Evolutionary conservation across 768 basidiomycete genomes (phyloP), one percentile per base, ranked within the genome.

Genomic region (Mycena alexandri): DNA sequence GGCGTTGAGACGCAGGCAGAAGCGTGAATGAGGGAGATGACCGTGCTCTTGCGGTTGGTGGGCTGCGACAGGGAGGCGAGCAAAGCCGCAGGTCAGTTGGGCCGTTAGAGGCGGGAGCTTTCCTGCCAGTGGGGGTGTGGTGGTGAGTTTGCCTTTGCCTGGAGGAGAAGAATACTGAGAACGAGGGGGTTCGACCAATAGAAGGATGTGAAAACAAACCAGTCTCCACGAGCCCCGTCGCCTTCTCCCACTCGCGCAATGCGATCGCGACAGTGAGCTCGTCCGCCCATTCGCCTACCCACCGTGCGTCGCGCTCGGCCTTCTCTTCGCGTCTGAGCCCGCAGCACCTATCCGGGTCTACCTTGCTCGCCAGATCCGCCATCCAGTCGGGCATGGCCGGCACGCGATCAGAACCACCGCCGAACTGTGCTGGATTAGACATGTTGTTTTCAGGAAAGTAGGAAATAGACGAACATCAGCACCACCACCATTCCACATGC

Each of bases 251-350:
- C 69, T 94, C 88, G 55, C 93, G 87, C 51, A 96, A 81, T 1
- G 96, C 93, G 63, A 98, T 96, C 0, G 95, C 89, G 6, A 99
- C 95, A 0, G 93, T 93, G 24, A 98, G 79, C 48, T 96, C 90
- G 74, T 99, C 98, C 6, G 93, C 89, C 83, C 94, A 97, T 60
- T 98, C 96, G 50, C 91, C 90, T 13, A 93, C 87, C 89, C 92
- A 98, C n/a, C 91, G 87, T 1, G 89, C 82, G 77, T 98, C 95
- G 54, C 89, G 86, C 69, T 96, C 94, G 0, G 86, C 84, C 75
- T 93, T 91, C 66, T 91, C 91, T 75, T 92, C 17, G 87, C 87
- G 65, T 82, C 83, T 7, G 83, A 76, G 16, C 83, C 83, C n/a
- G 83, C 76, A 11, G 77, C 79, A 25, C 81, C 81, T n/a, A 47